Conservation (phyloP, 345 rosid species). For the Erucastrum elatum region DNA sequence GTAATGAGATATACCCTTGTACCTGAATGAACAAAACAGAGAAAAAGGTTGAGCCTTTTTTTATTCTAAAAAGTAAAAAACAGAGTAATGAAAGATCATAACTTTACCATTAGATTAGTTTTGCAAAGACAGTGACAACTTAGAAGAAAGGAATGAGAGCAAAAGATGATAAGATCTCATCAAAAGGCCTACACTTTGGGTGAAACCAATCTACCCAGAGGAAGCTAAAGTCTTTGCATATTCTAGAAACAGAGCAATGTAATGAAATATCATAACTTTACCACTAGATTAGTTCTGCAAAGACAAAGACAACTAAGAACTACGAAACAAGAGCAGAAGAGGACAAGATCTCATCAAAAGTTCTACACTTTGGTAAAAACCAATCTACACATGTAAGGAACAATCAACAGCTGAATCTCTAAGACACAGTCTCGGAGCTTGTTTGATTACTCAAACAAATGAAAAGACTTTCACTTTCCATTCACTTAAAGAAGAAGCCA, state of each 20-base stretch:
- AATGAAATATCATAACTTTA: neutral
- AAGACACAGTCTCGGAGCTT: neutral
- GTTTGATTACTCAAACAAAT: neutral
- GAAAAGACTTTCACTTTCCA: neutral
- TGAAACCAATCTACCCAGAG: too few relatives aligned
- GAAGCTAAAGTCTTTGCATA: too few relatives aligned
- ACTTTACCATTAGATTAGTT: neutral
- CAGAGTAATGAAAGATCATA: neutral
- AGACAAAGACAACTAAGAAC: neutral
- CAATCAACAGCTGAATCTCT: neutral
- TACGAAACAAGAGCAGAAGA: neutral
- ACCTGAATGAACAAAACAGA: slow-evolving; percentile 44
- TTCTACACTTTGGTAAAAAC: neutral
- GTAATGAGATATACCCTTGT: slow-evolving; percentile 93
- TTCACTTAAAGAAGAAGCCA: neutral
- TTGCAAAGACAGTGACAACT: neutral
- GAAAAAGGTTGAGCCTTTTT: neutral
- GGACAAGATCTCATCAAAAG: neutral
- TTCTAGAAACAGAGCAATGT: neutral
- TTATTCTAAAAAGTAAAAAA: too few relatives aligned
- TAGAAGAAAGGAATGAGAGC: neutral
- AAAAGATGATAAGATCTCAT: neutral
- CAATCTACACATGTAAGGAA: neutral
- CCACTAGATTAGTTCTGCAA: neutral
- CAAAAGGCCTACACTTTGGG: neutral